Evolutionary conservation across 345 rosid species (phyloP).

Genomic region (Populus nigra): DNA sequence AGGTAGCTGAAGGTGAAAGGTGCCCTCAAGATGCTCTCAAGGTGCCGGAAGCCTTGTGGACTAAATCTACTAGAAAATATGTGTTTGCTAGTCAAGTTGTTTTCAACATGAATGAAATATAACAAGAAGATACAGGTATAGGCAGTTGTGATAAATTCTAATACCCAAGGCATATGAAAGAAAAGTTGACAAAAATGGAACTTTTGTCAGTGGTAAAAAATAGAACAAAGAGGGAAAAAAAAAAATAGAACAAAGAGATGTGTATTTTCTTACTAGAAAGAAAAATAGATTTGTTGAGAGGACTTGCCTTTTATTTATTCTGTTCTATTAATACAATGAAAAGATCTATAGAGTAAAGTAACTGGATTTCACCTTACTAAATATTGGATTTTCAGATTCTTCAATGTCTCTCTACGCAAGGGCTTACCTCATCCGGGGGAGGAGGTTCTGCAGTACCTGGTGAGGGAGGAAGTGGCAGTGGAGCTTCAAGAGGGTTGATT

Average conservation of each 20-base stretch:
- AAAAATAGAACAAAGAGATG: neutral
- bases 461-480: constrained; percentile 78
- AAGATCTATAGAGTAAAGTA: neutral
- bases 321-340: neutral
- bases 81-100: neutral
- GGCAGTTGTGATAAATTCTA: neutral
- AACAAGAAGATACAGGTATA: neutral
- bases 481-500: constrained; percentile 81
- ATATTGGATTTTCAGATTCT: constrained; percentile 52
- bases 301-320: neutral
- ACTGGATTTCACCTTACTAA: neutral
- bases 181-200: neutral
- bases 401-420: constrained; percentile 80
- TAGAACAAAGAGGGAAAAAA: neutral
- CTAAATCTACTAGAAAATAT: neutral
- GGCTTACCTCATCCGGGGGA: constrained; percentile 93
- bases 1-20: neutral
- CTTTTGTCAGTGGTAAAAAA: neutral
- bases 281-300: neutral
- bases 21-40: neutral
- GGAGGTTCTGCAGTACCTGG: constrained; percentile 65
- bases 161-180: neutral
- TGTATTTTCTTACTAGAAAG: neutral
- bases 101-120: neutral
- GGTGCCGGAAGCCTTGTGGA: neutral